phyloP scores from a whole-genome alignment of 441 rosid genomes.

The Mallotus repandus region DNA sequence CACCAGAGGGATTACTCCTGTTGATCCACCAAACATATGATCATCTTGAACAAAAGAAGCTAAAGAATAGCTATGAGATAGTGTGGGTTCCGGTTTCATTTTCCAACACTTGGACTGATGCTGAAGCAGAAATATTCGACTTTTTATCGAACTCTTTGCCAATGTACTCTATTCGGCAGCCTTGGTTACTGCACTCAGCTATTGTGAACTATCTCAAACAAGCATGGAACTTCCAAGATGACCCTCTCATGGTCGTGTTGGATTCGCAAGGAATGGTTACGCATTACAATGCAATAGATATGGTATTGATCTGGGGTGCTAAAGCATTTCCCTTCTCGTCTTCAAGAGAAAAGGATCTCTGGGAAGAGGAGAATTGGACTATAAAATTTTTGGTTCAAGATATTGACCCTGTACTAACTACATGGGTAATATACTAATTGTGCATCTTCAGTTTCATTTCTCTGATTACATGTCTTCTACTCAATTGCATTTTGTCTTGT shows the following conservation, averaged over 20 bases:
- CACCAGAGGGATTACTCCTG: slow-evolving; percentile 50
- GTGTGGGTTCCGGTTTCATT: slow-evolving; percentile 64
- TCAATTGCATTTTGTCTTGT: slow-evolving; percentile 22
- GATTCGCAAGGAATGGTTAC: slow-evolving; percentile 54
- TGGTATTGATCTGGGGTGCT: slow-evolving; percentile 74
- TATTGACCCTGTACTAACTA: slow-evolving; percentile 49
- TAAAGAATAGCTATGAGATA: slow-evolving; percentile 46
- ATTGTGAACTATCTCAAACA: slow-evolving; percentile 44
- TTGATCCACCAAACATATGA: slow-evolving; percentile 61
- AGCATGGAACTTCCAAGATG: slow-evolving; percentile 52
- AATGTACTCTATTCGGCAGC: slow-evolving; percentile 59
- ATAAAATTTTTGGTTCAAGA: slow-evolving; percentile 48
- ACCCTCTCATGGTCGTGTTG: slow-evolving; percentile 56
- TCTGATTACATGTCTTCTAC: neutral
- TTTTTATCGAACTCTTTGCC: slow-evolving; percentile 52
- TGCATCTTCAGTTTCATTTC: neutral
- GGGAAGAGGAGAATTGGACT: slow-evolving; percentile 61
- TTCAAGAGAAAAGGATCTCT: slow-evolving; percentile 59
- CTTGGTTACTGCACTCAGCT: slow-evolving; percentile 51
- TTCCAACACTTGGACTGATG: slow-evolving; percentile 52
- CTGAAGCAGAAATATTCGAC: slow-evolving; percentile 43
- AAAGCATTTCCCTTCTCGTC: slow-evolving; percentile 69
- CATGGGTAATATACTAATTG: slow-evolving; percentile 45
- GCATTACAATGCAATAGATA: slow-evolving; percentile 65
- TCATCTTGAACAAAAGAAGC: slow-evolving; percentile 36